Conservation (phyloP, 2,329 filamentous ascomycete genomes). For the Penicillium janthinellum region DNA sequence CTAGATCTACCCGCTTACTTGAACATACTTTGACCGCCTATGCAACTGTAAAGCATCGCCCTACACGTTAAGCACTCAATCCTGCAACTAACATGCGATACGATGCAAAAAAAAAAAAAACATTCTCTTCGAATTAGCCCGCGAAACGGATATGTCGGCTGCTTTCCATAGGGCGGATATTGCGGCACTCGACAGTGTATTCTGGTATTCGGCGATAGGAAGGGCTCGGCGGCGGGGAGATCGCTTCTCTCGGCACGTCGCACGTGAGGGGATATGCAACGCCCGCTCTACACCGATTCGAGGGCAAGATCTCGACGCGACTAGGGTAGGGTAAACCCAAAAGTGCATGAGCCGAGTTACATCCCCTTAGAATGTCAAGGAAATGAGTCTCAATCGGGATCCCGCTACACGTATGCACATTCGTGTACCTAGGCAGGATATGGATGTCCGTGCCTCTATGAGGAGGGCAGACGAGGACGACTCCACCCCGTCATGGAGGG, state of each 20-base stretch:
- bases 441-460: background rate
- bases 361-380: background rate
- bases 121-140: background rate
- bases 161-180: background rate
- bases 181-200: background rate
- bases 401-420: background rate
- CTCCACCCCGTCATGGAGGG: background rate
- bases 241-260: constrained; percentile 1
- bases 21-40: background rate
- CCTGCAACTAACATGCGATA: background rate
- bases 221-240: constrained; percentile 9
- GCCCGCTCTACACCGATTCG: background rate
- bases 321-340: background rate
- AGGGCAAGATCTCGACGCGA: background rate
- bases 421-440: no score
- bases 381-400: background rate
- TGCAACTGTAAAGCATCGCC: background rate
- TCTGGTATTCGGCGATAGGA: background rate
- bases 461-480: background rate
- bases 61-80: background rate
- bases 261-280: background rate
- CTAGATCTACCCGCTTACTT: no score
- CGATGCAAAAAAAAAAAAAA: background rate
- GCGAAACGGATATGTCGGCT: background rate
- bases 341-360: background rate